Base-by-base conservation (phyloP, 2,329 filamentous ascomycete genomes). In the Iodosphaeria phyllophila region DNA sequence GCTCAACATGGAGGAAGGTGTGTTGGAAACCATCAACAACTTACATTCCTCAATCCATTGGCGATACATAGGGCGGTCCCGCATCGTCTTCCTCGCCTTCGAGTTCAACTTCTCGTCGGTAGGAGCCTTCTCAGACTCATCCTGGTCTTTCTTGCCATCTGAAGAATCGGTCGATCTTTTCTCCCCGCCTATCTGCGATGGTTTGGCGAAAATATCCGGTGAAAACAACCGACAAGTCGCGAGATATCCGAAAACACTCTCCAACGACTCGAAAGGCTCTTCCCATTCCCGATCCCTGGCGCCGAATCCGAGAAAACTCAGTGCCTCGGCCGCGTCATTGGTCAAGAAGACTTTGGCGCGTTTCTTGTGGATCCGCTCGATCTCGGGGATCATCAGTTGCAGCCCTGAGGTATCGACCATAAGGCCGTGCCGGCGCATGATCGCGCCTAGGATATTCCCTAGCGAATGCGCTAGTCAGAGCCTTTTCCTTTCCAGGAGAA, bases 261-360 rank as follows among this genome's bases (percentile, higher is more conserved):
- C 40, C 3, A 58, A 46, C 1, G 47, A 54, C 0, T 32, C 28
- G 36, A 86, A 84, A 0, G 63, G 62, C 8, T 44, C 36, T 12
- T 57, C 47, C 54, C 65, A 79, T n/a, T 46, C 40, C 2, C 40
- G 33, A 10, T 64, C 50, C n/a, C n/a, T n/a, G n/a, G n/a, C n/a
- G n/a, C n/a, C n/a, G 10, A 86, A 47, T 0, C 67, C 70, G 0
- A 83, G 55, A 35, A 86, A 80, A 0, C 45, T 25, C 9, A 84
- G 53, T 0, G 72, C 57, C 10, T 55, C 38, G 2, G 33, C 33
- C 0, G 75, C 68, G 8, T 74, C 56, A 1, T 45, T 45, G 0
- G 70, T 71, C 1, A 86, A 54, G 9, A 66, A 54, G 1, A 86
- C 38, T 29, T 62, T 62, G 23, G 67, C 51, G 29, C 56, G 55